Evolutionary conservation across 106 monocot genomes (phyloP), one percentile per base, ranked within the genome.

Genomic region (Dendrobium chrysotoxum): DNA sequence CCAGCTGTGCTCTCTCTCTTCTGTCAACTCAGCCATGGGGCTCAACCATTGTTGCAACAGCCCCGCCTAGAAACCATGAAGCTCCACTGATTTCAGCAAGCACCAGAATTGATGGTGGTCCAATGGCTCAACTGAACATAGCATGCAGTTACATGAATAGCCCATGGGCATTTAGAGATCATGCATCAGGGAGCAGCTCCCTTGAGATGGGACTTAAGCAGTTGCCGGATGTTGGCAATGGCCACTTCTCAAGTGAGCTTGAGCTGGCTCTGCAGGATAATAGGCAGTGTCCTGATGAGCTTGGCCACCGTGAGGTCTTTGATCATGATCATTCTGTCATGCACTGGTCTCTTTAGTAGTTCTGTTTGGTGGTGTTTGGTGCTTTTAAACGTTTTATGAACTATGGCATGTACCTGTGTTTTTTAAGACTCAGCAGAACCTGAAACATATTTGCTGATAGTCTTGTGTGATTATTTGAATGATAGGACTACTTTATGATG

Each of bases 1-100:
- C 93, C 78, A 86, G 84, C 88, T 91, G 96, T 96, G 96, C 96
- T 96, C 93, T 96, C 96, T 96, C 96, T 96, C 96, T 96, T 96
- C 96, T 96, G 96, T 96, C 96, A 96, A 91, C 71, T 88, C 89
- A 93, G 81, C 89, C 86, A 77, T 92, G 89, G 83, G 77, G 78
- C 75, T 78, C 78, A 40, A 17, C 46, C 40, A 23, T 15, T 11
- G 16, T 8, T 21, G 39, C 40, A 5, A 2, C 74, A 21, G 61
- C 61, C 20, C 9, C 83, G n/a, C 40, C 73, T 78, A 86, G 85
- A 70, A 86, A 30, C 82, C 78, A 30, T 10, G 42, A 40, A 47
- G 78, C 81, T 35, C 84, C 83, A 10, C 46, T 23, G 4, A 68
- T 83, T n/a, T 35, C 81, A 4, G 38, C 77, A 9, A 64, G 65